Evolutionary conservation across 1,284 basidiomycete species (phyloP), one percentile per base, ranked within the genome.

Genomic region (Salmacisia buchloeana): DNA sequence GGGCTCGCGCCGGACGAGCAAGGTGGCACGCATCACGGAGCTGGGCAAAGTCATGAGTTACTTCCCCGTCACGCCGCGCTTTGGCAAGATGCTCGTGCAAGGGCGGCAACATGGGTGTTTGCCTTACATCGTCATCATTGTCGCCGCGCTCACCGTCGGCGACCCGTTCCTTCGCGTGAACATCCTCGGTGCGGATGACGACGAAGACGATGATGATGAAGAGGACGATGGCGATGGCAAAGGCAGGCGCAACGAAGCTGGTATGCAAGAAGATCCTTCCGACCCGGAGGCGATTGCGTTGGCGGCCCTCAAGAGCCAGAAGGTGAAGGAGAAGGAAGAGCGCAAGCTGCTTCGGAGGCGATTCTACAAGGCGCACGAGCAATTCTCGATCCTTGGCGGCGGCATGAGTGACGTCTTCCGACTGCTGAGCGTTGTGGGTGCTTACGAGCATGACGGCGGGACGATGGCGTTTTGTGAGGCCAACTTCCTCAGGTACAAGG

Each of bases 91-190:
- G 91, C 83, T 98, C 36, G 91, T 92, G 15, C 88, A 90, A 59
- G 94, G 93, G 0, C 87, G 90, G 70, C 93, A 97, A 79, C 89
- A 96, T 73, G 89, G 86, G 3, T 97, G 94, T 79, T 80, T 98
- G 60, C 88, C 94, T 7, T 97, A 94, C 80, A 85, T 97, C 33
- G 88, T 98, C 65, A 86, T 91, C 2, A 86, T 97, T 54, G 94
- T 98, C 2, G 91, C 94, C 12, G 91, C 90, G 5, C 81, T 98
- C 66, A 92, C 91, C 3, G 92, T 97, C 18, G 96, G 96, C 1
- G 94, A 98, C 81, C 94, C 96, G 0, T 98, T 98, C 82, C 80
- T 97, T 46, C 87, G 90, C 61, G 92, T 94, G 78, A 88, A 92
- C 46, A 83, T 82, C 12, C 71, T 89, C 1, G 62, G 68, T 41